phyloP scores from a whole-genome alignment of 2,329 filamentous ascomycete species.

The Simplicillium sp. region DNA sequence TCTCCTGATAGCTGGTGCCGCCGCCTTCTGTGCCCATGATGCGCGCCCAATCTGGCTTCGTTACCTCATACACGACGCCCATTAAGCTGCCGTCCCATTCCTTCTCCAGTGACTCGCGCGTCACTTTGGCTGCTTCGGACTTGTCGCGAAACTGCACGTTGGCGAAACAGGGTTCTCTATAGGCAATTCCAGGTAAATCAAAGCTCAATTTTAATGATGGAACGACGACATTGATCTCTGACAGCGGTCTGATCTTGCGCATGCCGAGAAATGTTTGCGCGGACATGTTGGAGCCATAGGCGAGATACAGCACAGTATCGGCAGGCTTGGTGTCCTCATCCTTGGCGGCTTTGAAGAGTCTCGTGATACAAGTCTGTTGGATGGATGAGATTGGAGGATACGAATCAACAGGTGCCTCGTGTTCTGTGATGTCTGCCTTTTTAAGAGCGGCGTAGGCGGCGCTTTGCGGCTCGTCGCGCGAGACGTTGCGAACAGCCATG shows the following conservation, averaged over 20 bases:
- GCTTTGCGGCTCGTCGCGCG: conserved; percentile 4
- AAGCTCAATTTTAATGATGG: conserved; percentile 74
- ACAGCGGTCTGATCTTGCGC: conserved; percentile 73
- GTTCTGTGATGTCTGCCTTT: conserved; percentile 13
- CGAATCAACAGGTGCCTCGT: conserved; percentile 8
- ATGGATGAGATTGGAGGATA: conserved; percentile 22
- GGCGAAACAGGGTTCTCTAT: conserved; percentile 85
- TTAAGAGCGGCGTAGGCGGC: conserved; percentile 12
- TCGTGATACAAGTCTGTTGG: conserved; percentile 17
- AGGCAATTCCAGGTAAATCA: conserved; percentile 77
- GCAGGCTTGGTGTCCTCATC: conserved; percentile 8
- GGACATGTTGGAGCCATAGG: conserved; percentile 86
- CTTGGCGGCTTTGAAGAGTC: conserved; percentile 19
- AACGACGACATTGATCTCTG: conserved; percentile 71
- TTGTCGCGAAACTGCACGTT: conserved; percentile 55
- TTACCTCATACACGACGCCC: conserved; percentile 94
- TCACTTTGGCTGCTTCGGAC: neutral
- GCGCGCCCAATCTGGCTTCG: conserved; percentile 66
- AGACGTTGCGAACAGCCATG: too few species aligned
- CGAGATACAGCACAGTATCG: conserved; percentile 60
- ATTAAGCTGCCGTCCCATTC: conserved; percentile 74
- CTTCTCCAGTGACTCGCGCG: neutral
- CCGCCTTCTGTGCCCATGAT: conserved; percentile 91
- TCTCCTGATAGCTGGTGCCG: conserved; percentile 74
- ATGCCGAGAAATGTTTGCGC: conserved; percentile 69